These are phyloP conservation scores for Penicillium occitanis DNA, from an alignment of 2,329 filamentous ascomycete species.

Conservation along the genomic window DNA sequence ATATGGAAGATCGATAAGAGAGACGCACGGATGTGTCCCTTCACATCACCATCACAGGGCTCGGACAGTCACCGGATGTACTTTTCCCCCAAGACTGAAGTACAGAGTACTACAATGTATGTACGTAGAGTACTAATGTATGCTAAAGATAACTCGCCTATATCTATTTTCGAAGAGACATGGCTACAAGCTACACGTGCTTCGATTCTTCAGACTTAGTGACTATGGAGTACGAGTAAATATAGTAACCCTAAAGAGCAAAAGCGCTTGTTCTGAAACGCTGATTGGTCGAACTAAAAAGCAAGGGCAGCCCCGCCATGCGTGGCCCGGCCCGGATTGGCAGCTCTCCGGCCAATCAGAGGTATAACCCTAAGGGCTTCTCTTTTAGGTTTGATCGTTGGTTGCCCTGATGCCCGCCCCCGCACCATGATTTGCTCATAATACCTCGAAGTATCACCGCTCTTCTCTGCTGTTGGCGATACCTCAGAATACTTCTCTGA, in stretches of 20 bases:
- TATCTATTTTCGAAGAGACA: background rate
- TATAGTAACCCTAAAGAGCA: background rate
- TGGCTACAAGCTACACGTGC: background rate
- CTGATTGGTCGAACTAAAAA: conserved; percentile 4
- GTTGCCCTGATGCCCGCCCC: background rate
- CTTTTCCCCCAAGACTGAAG: background rate
- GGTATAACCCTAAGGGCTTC: too few species aligned
- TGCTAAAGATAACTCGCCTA: background rate
- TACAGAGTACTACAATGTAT: background rate
- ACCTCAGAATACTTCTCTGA: background rate
- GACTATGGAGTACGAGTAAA: background rate
- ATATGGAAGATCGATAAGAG: background rate
- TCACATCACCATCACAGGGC: background rate
- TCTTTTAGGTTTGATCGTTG: background rate
- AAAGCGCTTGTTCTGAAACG: background rate
- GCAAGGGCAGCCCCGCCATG: background rate
- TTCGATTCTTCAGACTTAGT: background rate
- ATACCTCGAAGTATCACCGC: background rate
- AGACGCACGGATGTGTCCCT: background rate
- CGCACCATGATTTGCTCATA: background rate
- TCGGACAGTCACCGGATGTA: conserved; percentile 1
- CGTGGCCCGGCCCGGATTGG: conserved; percentile 5
- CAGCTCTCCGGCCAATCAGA: background rate
- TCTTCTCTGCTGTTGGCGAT: background rate
- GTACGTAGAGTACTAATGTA: background rate